Conservation (phyloP, 352 stramenopile species). For the Globisporangium acanthophoron region DNA sequence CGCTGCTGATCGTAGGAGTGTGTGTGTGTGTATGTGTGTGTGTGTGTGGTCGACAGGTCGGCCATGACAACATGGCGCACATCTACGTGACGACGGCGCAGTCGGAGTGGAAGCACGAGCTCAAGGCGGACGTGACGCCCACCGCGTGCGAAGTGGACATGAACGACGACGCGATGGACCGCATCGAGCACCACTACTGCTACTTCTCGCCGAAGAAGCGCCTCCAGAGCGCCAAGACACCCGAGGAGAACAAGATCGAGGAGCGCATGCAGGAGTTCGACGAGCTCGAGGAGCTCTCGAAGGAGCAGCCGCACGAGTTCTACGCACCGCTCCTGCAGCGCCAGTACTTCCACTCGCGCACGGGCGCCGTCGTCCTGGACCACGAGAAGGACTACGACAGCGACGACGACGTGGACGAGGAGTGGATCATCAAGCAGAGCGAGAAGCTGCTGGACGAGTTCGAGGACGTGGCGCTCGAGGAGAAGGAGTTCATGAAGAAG, state of each 20-base stretch:
- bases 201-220: constrained; percentile 53
- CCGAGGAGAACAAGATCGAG: constrained; percentile 37
- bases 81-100: constrained; percentile 74
- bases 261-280: constrained; percentile 70
- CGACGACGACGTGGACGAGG: constrained; percentile 85
- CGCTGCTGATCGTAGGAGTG: too few relatives aligned
- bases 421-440: constrained; percentile 86
- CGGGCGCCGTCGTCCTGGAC: constrained; percentile 71
- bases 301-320: constrained; percentile 60
- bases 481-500: constrained; percentile 90
- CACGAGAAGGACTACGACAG: constrained; percentile 85
- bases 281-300: constrained; percentile 49
- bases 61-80: constrained; percentile 74
- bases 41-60: constrained; percentile 28
- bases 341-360: constrained; percentile 88
- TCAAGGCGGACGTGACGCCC: constrained; percentile 18
- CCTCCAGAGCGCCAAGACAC: constrained; percentile 13
- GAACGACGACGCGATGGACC: constrained; percentile 39
- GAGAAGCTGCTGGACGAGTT: constrained; percentile 86
- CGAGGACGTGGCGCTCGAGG: constrained; percentile 80
- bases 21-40: neutral
- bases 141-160: constrained; percentile 53
- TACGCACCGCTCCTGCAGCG: constrained; percentile 72
- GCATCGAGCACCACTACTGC: constrained; percentile 62
- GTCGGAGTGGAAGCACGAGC: constrained; percentile 18